Conservation (phyloP, 129 eudicot genomes). For the Kitagawia praeruptora region DNA sequence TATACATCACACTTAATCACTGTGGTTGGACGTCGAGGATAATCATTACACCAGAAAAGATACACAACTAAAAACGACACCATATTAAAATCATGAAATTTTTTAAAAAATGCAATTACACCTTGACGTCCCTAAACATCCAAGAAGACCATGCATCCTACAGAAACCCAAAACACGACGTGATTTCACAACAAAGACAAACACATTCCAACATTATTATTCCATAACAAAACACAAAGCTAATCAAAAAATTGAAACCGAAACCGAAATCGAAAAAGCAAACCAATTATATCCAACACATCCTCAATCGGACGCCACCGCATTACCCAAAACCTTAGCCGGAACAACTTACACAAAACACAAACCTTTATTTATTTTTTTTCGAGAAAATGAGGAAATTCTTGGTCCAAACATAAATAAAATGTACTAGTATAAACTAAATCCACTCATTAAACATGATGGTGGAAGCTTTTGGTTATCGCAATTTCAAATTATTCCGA, state of each 20-base stretch:
- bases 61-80: neutral
- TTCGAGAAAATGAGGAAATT: neutral
- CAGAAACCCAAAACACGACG: neutral
- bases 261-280: neutral
- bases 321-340: neutral
- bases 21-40: neutral
- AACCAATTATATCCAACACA: neutral
- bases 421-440: too few relatives aligned
- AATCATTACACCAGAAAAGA: neutral
- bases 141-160: neutral
- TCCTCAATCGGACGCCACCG: neutral
- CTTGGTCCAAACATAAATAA: too few relatives aligned
- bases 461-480: neutral
- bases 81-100: neutral
- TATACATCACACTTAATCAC: too few relatives aligned
- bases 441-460: neutral
- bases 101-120: neutral
- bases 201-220: neutral
- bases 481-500: neutral
- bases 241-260: neutral
- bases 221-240: too few relatives aligned
- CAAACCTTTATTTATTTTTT: too few relatives aligned
- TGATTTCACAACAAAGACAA: neutral
- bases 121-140: neutral
- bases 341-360: neutral